Evolutionary conservation across 768 basidiomycete species (phyloP).

Genomic region (Boletus tomentosulus): DNA sequence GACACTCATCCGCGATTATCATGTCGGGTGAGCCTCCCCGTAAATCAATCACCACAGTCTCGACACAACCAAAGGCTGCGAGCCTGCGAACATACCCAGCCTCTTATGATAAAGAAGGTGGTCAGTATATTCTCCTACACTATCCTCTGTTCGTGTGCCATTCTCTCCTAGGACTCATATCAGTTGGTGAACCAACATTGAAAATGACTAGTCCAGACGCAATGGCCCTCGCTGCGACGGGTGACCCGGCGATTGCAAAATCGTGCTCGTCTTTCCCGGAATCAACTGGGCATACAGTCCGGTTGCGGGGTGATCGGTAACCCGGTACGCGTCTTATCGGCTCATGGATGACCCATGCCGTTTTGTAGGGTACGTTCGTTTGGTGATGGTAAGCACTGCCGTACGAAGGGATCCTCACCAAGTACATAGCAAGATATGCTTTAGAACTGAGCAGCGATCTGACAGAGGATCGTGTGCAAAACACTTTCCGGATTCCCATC

Average conservation of each 20-base stretch:
- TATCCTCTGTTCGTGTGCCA: neutral
- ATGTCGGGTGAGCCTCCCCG: conserved; percentile 43
- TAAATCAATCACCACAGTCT: no score
- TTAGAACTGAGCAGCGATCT: conserved; percentile 47
- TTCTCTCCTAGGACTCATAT: conserved; percentile 51
- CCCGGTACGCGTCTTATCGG: conserved; percentile 6
- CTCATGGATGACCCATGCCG: neutral
- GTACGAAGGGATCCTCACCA: conserved; percentile 39
- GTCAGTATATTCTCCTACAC: conserved; percentile 26
- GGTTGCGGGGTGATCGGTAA: conserved; percentile 66
- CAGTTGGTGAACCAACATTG: conserved; percentile 19
- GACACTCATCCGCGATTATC: conserved; percentile 62
- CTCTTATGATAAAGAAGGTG: conserved; percentile 69
- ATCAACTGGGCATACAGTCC: conserved; percentile 73
- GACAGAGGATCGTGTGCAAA: conserved; percentile 50
- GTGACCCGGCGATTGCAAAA: conserved; percentile 41
- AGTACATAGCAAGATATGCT: conserved; percentile 49
- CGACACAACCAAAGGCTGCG: no score
- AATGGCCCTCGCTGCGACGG: conserved; percentile 63
- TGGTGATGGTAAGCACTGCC: conserved; percentile 48
- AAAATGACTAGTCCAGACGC: conserved; percentile 54
- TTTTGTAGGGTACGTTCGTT: conserved; percentile 58
- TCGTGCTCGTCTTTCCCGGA: conserved; percentile 48
- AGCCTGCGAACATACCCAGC: conserved; percentile 51
- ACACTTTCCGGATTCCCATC: conserved; percentile 74